Percentiles rank a stretch among this genome's conserved stretches.
These are phyloP conservation scores for Exophiala oligosperma DNA, from an alignment of 2,329 filamentous ascomycete genomes.

Conservation along the genomic window DNA sequence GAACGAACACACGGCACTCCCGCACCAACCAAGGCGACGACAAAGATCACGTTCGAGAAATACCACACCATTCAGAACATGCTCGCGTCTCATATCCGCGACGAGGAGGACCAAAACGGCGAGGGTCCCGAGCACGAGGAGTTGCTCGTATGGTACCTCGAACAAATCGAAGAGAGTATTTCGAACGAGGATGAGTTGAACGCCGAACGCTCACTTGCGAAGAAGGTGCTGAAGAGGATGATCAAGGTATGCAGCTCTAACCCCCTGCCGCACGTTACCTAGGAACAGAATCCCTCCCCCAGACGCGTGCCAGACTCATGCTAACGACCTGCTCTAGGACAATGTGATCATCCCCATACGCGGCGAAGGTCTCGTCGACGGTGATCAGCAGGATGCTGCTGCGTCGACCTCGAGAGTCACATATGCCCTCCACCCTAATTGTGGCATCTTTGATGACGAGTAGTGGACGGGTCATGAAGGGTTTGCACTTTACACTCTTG, in stretches of 20 bases:
- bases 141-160: slow-evolving; percentile 84
- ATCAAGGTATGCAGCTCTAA: slow-evolving; percentile 70
- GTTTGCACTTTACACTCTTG: no score
- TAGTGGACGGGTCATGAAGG: neutral
- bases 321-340: slow-evolving; percentile 44
- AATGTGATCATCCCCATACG: slow-evolving; percentile 62
- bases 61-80: slow-evolving; percentile 88
- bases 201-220: slow-evolving; percentile 68
- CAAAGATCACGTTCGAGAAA: slow-evolving; percentile 92
- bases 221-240: slow-evolving; percentile 91
- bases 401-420: slow-evolving; percentile 54
- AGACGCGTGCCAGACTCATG: neutral
- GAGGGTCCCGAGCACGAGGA: slow-evolving; percentile 85
- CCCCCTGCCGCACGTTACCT: neutral
- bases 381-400: slow-evolving; percentile 43
- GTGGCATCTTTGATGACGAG: slow-evolving; percentile 64
- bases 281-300: neutral
- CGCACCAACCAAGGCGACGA: slow-evolving; percentile 50
- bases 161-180: slow-evolving; percentile 83
- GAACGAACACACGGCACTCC: slow-evolving; percentile 40
- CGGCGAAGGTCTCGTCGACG: slow-evolving; percentile 83
- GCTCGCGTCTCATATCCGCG: slow-evolving; percentile 77
- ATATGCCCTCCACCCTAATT: slow-evolving; percentile 94
- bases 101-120: slow-evolving; percentile 72
- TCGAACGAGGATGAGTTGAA: slow-evolving; percentile 79